Conservation (phyloP, 139 green algal genomes). For the Parachlorella kessleri region DNA sequence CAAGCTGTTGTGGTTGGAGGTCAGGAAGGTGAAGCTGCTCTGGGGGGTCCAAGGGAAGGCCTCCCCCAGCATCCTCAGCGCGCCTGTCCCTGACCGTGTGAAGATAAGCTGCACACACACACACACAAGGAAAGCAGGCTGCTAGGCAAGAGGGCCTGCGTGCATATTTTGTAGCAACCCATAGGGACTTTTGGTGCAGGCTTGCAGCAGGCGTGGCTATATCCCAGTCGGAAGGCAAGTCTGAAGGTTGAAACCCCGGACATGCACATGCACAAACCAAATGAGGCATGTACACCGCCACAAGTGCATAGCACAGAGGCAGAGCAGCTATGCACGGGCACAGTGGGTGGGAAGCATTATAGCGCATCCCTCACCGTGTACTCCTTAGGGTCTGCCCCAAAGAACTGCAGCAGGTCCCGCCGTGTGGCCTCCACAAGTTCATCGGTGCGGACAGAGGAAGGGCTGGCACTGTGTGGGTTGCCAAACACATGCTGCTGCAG, state of each 20-base stretch:
- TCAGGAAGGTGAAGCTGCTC: slow-evolving; percentile 54
- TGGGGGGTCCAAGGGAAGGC: slow-evolving; percentile 66
- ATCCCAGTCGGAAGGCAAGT: too few species aligned
- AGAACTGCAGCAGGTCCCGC: slow-evolving; percentile 36
- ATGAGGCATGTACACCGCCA: too few species aligned
- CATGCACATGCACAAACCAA: too few species aligned
- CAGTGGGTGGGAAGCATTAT: too few species aligned
- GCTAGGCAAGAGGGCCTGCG: too few species aligned
- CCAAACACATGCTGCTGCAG: slow-evolving; percentile 64
- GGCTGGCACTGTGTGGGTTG: slow-evolving; percentile 79
- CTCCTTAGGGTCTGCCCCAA: slow-evolving; percentile 52
- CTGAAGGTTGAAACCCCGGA: too few species aligned
- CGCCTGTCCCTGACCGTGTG: slow-evolving; percentile 66
- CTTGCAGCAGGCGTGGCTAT: too few species aligned
- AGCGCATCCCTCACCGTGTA: slow-evolving; percentile 37
- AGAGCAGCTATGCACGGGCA: too few species aligned
- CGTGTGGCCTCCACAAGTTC: slow-evolving; percentile 42
- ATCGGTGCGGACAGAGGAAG: slow-evolving; percentile 55
- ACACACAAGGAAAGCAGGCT: background rate
- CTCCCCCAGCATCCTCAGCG: slow-evolving; percentile 73
- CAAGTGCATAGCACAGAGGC: too few species aligned
- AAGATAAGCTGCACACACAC: slow-evolving; percentile 63
- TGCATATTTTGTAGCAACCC: too few species aligned
- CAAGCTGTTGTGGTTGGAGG: slow-evolving; percentile 83
- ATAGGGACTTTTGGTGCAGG: too few species aligned